phyloP scores from a whole-genome alignment of 2,329 filamentous ascomycete genomes.

The Nothomitra cinnamomea region DNA sequence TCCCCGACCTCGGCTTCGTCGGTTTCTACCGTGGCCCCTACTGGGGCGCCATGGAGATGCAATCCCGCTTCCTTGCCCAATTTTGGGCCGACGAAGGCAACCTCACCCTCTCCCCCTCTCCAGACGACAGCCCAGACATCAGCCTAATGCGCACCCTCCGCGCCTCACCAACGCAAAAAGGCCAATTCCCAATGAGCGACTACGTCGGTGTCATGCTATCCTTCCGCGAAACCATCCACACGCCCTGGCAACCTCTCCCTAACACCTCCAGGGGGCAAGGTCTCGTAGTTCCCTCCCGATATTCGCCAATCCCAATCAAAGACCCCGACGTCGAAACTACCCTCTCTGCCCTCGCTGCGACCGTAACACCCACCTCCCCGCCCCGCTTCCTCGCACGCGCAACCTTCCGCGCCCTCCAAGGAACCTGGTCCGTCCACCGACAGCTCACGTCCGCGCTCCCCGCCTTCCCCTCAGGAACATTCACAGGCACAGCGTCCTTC shows the following conservation, averaged over 20 bases:
- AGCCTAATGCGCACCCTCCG: slow-evolving; percentile 14
- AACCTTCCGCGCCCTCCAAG: slow-evolving; percentile 54
- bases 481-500: slow-evolving; percentile 48
- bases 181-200: slow-evolving; percentile 71
- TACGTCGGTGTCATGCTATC: slow-evolving; percentile 62
- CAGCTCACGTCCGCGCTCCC: slow-evolving; percentile 36
- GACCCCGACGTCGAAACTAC: slow-evolving; percentile 25
- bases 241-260: slow-evolving; percentile 29
- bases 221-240: slow-evolving; percentile 40
- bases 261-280: background rate
- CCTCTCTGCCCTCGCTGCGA: slow-evolving; percentile 28
- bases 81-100: slow-evolving; percentile 32
- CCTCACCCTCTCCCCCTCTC: background rate
- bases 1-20: slow-evolving; percentile 57
- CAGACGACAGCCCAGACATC: slow-evolving; percentile 12
- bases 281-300: background rate
- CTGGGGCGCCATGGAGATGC: slow-evolving; percentile 80
- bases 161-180: slow-evolving; percentile 16
- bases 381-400: slow-evolving; percentile 43
- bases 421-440: slow-evolving; percentile 47
- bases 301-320: background rate
- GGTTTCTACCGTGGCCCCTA: slow-evolving; percentile 74
- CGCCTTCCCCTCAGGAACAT: slow-evolving; percentile 45
- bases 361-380: slow-evolving; percentile 26
- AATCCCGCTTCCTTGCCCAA: slow-evolving; percentile 49